These are phyloP conservation scores for Silybum marianum DNA, from an alignment of 129 eudicot genomes.

Conservation along the genomic window DNA sequence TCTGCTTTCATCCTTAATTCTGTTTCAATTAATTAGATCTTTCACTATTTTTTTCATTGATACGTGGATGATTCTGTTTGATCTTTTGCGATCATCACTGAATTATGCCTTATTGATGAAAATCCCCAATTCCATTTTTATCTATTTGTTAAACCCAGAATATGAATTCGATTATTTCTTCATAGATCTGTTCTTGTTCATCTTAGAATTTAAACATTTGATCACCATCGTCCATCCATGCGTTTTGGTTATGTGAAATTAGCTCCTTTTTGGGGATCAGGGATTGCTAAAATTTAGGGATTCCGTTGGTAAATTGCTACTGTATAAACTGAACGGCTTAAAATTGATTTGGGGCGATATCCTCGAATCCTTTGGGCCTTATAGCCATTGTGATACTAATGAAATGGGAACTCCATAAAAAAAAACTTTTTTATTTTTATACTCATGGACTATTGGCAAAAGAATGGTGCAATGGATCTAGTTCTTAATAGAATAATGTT, in stretches of 20 bases:
- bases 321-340: not conserved
- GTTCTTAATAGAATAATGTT: not conserved
- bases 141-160: not conserved
- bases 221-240: not conserved
- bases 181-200: slow-evolving; percentile 18
- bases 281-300: slow-evolving; percentile 8
- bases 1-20: not conserved
- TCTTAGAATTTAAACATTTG: not conserved
- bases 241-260: not conserved
- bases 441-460: not conserved
- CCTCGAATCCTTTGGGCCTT: not conserved
- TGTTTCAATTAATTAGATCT: not conserved
- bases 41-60: not conserved
- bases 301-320: slow-evolving; percentile 3
- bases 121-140: not conserved
- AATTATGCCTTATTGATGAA: not conserved
- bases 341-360: not conserved
- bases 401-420: not conserved
- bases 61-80: not conserved
- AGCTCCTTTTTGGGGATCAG: slow-evolving; percentile 7
- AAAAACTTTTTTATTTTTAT: not conserved
- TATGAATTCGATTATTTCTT: not conserved
- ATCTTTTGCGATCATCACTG: not conserved
- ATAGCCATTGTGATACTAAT: not conserved
- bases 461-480: not conserved